Percentiles rank a stretch among this genome's conserved stretches.
Conservation (phyloP, 805 yeast species). For the Lipomyces kockii region DNA sequence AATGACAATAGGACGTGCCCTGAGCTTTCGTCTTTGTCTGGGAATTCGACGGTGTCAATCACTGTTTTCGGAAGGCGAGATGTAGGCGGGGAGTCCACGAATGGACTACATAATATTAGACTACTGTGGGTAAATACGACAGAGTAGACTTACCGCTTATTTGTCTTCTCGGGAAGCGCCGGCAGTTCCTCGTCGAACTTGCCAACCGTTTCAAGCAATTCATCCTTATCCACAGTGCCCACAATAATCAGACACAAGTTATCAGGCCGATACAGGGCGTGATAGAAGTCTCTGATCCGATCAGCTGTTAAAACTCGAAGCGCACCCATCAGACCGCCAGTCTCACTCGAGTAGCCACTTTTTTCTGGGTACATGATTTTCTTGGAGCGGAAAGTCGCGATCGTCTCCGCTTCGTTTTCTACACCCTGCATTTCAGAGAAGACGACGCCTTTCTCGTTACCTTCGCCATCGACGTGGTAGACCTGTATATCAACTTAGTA, state of each 20-base stretch:
- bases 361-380: conserved; percentile 46
- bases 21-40: conserved; percentile 84
- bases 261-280: conserved; percentile 72
- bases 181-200: conserved; percentile 66
- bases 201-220: conserved; percentile 63
- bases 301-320: conserved; percentile 73
- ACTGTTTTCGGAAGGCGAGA: conserved; percentile 50
- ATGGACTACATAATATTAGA: conserved; percentile 62
- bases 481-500: conserved; percentile 48
- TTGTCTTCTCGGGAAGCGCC: conserved; percentile 5
- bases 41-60: conserved; percentile 68
- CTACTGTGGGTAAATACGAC: not conserved
- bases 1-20: conserved; percentile 77
- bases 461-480: conserved; percentile 88
- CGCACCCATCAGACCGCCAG: conserved; percentile 86
- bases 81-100: conserved; percentile 64
- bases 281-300: conserved; percentile 77
- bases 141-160: conserved; percentile 5
- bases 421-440: conserved; percentile 96
- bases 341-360: conserved; percentile 89
- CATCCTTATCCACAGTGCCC: conserved; percentile 83
- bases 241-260: conserved; percentile 80
- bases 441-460: conserved; percentile 93
- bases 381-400: conserved; percentile 44
- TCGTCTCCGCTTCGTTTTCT: conserved; percentile 73